Evolutionary conservation across 23 red algal species (phyloP), one percentile per base, ranked within the genome.

Genomic region (Agarophyton chilense): DNA sequence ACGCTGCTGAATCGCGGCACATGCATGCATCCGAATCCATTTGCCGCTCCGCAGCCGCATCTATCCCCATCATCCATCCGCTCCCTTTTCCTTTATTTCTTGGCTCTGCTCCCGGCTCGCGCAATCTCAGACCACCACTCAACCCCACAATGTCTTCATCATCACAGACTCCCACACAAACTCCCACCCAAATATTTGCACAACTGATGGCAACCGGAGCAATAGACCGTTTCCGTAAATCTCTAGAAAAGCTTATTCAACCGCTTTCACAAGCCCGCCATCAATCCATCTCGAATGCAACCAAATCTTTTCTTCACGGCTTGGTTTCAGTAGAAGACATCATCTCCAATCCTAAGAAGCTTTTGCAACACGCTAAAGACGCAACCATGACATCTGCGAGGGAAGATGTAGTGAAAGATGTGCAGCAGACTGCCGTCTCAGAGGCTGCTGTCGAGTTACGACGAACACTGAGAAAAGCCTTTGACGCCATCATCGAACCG

Each of bases 181-280:
- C 40, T 33, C 68, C 68, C 40, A 4, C 68, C 21, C 68, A 74
- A 74, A 74, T 74, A 24, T 74, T 74, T 18, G 68, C 38, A 7
- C 68, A 74, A 1, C 41, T 74, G n/a, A 74, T 74, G 68, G 68
- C 68, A 74, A 74, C 38, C 1, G 68, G 68, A 12, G 68, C 68
- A 25, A 74, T 74, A 74, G 68, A 74, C 41, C 68, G 68, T 31
- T 74, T 74, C 24, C 68, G 68, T 21, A 74, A 74, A 47, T 74
- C 68, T 29, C 68, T 74, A 11, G 68, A 74, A 31, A 74, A 74
- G 41, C 68, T 74, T 3, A 74, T 74, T 21, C 22, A 46, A 25
- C 68, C 68, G 33, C 68, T 74, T 47, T 74, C 68, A 49, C 38
- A 74, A 47, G 41, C 68, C 7, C 33, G 68, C 1, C 41, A 74